phyloP scores from a whole-genome alignment of 2,329 filamentous ascomycete species.

The Colletotrichum navitas region DNA sequence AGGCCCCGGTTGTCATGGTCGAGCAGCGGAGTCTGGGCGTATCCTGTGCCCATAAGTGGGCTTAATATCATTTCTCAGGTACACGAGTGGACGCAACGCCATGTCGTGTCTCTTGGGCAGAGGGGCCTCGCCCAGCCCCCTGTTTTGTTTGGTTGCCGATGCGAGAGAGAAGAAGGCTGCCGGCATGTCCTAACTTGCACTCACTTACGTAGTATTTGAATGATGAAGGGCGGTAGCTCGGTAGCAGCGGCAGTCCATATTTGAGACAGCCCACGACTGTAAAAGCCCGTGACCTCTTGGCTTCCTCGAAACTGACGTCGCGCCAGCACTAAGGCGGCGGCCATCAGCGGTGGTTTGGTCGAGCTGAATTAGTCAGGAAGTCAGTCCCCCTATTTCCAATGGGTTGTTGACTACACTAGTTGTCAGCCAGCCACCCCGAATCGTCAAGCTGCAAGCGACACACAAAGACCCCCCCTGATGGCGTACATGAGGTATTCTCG shows the following conservation, averaged over 20 bases:
- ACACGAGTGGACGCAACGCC: constrained; percentile 9
- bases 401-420: constrained; percentile 1
- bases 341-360: constrained; percentile 33
- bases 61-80: constrained; percentile 9
- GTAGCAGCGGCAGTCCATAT: constrained; percentile 17
- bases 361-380: constrained; percentile 14
- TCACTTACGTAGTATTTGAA: background rate
- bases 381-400: constrained; percentile 30
- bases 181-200: background rate
- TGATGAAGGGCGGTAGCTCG: background rate
- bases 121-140: background rate
- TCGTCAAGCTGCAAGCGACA: constrained; percentile 27
- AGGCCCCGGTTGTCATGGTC: background rate
- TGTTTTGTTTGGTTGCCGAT: background rate
- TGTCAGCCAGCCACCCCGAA: constrained; percentile 36
- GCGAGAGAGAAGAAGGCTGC: background rate
- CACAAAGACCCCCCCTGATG: constrained; percentile 38
- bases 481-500: constrained; percentile 2
- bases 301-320: constrained; percentile 19
- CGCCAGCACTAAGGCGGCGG: constrained; percentile 34
- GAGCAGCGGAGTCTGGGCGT: background rate
- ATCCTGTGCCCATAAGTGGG: background rate
- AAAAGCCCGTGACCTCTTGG: constrained; percentile 32
- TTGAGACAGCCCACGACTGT: constrained; percentile 29
- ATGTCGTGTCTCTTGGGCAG: background rate